Conservation (phyloP, 148 eudicot genomes). For the Rhododendron mucronatum region DNA sequence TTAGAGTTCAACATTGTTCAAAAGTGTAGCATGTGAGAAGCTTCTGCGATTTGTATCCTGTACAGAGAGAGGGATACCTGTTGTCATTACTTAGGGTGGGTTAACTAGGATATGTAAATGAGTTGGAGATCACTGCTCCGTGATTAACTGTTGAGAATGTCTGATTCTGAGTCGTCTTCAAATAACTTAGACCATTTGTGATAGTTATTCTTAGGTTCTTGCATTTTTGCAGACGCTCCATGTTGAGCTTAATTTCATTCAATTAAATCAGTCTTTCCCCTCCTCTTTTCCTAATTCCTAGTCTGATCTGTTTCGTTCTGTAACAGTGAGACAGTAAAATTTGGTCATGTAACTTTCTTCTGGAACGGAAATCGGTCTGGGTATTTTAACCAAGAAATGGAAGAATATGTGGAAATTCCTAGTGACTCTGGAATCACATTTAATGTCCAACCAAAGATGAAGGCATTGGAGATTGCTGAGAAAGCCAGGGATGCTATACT, state of each 20-base stretch:
- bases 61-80: background rate
- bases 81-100: background rate
- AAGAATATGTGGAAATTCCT: conserved; percentile 91
- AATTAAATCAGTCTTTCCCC: background rate
- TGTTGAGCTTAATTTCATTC: background rate
- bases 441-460: conserved; percentile 82
- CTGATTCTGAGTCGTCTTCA: background rate
- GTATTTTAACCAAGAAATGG: conserved; percentile 69
- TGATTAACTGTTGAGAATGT: background rate
- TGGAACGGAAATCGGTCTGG: conserved; percentile 95
- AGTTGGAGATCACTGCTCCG: background rate
- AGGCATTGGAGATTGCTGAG: conserved; percentile 86
- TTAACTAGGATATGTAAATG: background rate
- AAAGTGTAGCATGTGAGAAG: background rate
- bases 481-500: conserved; percentile 93
- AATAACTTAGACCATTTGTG: background rate
- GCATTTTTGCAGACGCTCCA: background rate
- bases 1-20: background rate
- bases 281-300: background rate
- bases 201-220: background rate
- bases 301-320: background rate
- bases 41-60: background rate
- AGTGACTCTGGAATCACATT: conserved; percentile 84
- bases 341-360: conserved; percentile 94
- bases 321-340: conserved; percentile 89